Evolutionary conservation across 106 monocot species (phyloP), one percentile per base, ranked within the genome.

Genomic region (Chionographis japonica): DNA sequence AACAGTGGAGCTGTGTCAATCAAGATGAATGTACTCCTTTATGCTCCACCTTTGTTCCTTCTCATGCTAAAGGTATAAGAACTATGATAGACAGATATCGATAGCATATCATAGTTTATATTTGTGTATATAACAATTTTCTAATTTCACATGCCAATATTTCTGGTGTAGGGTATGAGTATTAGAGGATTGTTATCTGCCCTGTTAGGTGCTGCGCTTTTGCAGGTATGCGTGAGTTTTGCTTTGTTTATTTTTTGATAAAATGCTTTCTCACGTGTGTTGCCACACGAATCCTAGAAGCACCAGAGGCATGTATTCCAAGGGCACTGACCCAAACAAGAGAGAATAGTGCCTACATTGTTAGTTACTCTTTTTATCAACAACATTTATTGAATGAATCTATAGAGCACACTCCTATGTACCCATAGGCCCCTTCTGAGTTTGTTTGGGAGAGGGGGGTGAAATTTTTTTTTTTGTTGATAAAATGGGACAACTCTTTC

Each of bases 21-120:
- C 58, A 98, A 98, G 83, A 93, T 93, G 98, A 98, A 93, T 71
- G 87, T 98, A 18, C 93, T 98, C 56, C 87, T 98, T 53, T 98
- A 76, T 88, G 89, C 98, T 65, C 98, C 98, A 36, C 77, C 98
- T 56, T 70, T 93, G 27, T 73, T 98, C 68, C 70, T 98, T 39
- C 92, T 98, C 36, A 85, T 98, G 98, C 52, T 90, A 59, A 98
- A 98, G 93, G 98, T 98, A 84, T 35, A 43, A 11, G 13, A 41
- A 51, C 62, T 42, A 40, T 75, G 61, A 15, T 68, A 46, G 15
- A 65, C 9, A n/a, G 46, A 12, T 50, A 50, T 40, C 40, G 27
- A n/a, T 55, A 27, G 27, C 27, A 27, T 27, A 39, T 38, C 40
- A 27, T 60, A 20, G 15, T 8, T 17, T 56, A 11, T 72, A 41